Evolutionary conservation across 208 protist genomes (phyloP).

Genomic region (Herpetomonas muscarum): DNA sequence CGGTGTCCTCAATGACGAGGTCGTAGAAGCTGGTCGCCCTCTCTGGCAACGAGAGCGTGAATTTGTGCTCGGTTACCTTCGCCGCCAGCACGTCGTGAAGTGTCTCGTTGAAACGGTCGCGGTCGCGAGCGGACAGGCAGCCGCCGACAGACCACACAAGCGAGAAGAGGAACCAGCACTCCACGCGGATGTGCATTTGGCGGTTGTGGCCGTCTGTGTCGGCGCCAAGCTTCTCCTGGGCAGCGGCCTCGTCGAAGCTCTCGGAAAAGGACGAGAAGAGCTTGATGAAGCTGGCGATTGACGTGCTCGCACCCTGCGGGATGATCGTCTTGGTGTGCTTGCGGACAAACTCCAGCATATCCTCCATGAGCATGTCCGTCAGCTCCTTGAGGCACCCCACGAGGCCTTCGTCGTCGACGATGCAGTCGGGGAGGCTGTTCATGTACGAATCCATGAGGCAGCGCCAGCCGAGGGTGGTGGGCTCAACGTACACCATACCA

Average conservation of each 20-base stretch:
- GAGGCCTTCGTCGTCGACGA: constrained; percentile 37
- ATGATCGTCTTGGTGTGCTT: constrained; percentile 74
- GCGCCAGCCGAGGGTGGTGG: constrained; percentile 91
- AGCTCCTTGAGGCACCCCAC: constrained; percentile 36
- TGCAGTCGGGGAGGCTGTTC: constrained; percentile 57
- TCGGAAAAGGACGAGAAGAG: constrained; percentile 68
- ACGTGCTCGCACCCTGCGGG: constrained; percentile 63
- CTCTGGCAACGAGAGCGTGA: constrained; percentile 71
- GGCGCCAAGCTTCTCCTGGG: constrained; percentile 6
- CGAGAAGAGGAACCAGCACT: constrained; percentile 92
- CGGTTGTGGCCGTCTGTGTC: constrained; percentile 31
- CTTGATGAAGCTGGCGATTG: constrained; percentile 80
- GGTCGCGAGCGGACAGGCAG: constrained; percentile 78
- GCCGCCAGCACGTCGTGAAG: constrained; percentile 63
- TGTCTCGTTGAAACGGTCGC: constrained; percentile 71
- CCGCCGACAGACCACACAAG: constrained; percentile 92
- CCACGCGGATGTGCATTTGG: constrained; percentile 70
- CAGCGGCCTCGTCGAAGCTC: constrained; percentile 41
- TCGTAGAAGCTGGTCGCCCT: constrained; percentile 85
- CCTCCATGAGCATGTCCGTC: constrained; percentile 64
- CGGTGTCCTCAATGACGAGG: constrained; percentile 53
- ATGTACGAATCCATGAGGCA: constrained; percentile 89
- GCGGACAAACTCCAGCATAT: constrained; percentile 79
- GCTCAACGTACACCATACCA: constrained; percentile 98
- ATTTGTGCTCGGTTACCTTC: constrained; percentile 40